Percentiles rank a stretch among this genome's conserved stretches.
Conservation (phyloP, 2,329 filamentous ascomycete species). For the Ascochyta viciae-villosae region DNA sequence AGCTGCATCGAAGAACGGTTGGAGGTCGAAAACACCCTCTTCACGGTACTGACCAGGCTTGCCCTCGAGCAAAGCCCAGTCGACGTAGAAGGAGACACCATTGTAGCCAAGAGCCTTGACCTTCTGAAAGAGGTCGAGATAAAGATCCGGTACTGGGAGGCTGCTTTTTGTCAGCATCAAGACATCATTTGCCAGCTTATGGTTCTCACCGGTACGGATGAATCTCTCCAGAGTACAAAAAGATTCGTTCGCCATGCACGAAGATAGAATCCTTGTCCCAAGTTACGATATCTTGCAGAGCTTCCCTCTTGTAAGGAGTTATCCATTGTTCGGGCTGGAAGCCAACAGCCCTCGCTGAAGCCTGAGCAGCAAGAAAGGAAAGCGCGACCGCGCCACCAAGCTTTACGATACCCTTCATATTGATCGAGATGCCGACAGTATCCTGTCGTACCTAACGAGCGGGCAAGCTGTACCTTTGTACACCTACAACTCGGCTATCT, state of each 20-base stretch:
- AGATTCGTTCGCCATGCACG: conserved; percentile 71
- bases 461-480: conserved; percentile 13
- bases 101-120: conserved; percentile 83
- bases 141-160: conserved; percentile 67
- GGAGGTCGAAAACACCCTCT: conserved; percentile 74
- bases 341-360: conserved; percentile 57
- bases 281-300: conserved; percentile 67
- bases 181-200: background rate
- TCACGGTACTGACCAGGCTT: conserved; percentile 72
- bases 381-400: conserved; percentile 37
- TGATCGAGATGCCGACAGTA: conserved; percentile 10
- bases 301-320: conserved; percentile 57
- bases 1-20: conserved; percentile 80
- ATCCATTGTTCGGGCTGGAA: conserved; percentile 60
- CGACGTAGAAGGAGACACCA: conserved; percentile 77
- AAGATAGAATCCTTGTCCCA: conserved; percentile 77
- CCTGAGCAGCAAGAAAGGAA: conserved; percentile 53
- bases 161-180: conserved; percentile 37
- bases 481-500: conserved; percentile 2
- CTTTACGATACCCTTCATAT: conserved; percentile 29
- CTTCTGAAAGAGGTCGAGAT: conserved; percentile 81
- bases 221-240: conserved; percentile 77
- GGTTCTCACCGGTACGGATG: conserved; percentile 67
- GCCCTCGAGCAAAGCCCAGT: conserved; percentile 81
- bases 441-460: background rate